Evolutionary conservation across 768 basidiomycete species (phyloP), one percentile per base, ranked within the genome.

Genomic region (Postia placenta): DNA sequence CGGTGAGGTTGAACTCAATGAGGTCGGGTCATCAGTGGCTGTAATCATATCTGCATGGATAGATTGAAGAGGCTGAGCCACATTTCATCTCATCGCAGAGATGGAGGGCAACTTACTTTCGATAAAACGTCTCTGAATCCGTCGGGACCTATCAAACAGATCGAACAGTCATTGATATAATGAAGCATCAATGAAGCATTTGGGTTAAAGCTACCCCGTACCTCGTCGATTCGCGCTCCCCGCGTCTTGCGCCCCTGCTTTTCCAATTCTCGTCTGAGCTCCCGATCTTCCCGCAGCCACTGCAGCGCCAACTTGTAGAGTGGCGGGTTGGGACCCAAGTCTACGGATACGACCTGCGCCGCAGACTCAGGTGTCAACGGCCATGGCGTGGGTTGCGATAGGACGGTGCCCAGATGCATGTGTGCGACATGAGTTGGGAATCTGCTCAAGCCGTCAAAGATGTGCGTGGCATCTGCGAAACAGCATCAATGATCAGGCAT

Each of bases 351-450:
- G 9, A 39, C 39, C 45, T 26, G 49, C 12, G 37, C 50, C 15
- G 61, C 53, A 4, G 54, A 54, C 39, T 60, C 62, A 36, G 56
- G 9, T 51, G 65, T 53, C n/a, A 77, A 65, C 2, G 83, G 81
- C 92, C 93, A 97, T 5, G 80, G 60, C 12, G 79, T 76, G 2
- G 88, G 85, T 15, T 72, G 71, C 1, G 78, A 81, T 11, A 82
- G 71, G 47, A 93, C 81, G 11, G 73, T 68, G 3, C 96, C 96
- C 41, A 92, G 75, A 22, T 87, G 81, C 83, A 99, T 87, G 62
- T 98, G 96, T 4, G 83, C 82, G 51, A 98, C 73, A 60, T 95
- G 91, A 0, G 94, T 97, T 3, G 96, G 95, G 71, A 95, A 97
- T n/a, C 76, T 67, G 59, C 80, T 78, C 25, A 98, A 68, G 11